Conservation (phyloP, 139 green algal genomes). For the Closterium sp. region DNA sequence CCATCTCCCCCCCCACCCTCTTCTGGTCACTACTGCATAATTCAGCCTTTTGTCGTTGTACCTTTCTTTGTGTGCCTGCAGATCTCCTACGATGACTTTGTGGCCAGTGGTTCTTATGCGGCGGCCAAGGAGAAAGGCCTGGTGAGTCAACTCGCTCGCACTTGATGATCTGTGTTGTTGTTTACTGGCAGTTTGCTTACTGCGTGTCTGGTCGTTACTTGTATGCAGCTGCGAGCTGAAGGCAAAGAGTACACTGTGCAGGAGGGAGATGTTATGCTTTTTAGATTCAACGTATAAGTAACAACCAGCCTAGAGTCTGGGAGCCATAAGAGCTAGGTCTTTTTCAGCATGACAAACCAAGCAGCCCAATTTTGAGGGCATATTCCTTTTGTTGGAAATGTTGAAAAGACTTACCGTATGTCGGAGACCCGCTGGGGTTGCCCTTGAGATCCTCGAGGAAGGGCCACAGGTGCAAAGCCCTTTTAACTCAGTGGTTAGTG, state of each 20-base stretch:
- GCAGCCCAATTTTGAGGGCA: neutral
- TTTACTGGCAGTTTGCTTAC: neutral
- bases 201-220: slow-evolving; percentile 11
- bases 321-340: neutral
- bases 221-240: slow-evolving; percentile 74
- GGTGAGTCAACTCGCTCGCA: slow-evolving; percentile 28
- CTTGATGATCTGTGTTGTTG: neutral
- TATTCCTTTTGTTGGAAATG: no score
- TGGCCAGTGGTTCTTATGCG: slow-evolving; percentile 22
- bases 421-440: no score
- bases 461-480: no score
- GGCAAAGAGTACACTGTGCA: slow-evolving; percentile 97
- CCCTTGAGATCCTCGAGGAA: no score
- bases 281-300: slow-evolving; percentile 64
- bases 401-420: no score
- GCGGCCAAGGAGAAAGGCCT: slow-evolving; percentile 52
- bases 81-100: slow-evolving; percentile 50
- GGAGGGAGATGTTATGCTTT: slow-evolving; percentile 92
- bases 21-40: no score
- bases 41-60: neutral
- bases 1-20: neutral
- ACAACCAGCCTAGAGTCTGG: neutral
- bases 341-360: no score
- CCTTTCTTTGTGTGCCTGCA: neutral
- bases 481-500: no score